phyloP scores from a whole-genome alignment of 805 yeast species.

The Candida namnaoensis region DNA sequence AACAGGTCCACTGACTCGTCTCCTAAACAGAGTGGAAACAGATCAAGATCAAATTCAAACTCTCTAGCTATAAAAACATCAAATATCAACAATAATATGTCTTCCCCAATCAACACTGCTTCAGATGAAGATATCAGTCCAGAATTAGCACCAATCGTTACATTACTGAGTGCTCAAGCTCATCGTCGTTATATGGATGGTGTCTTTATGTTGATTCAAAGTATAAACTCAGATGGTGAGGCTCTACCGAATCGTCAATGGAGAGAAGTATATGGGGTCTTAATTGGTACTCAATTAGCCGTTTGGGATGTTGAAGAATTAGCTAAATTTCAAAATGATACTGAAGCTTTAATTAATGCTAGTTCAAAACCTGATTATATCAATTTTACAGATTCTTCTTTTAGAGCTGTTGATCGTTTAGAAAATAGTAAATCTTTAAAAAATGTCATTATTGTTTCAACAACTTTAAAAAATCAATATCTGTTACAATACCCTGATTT shows the following conservation, averaged over 20 bases:
- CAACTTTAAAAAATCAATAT: slow-evolving; percentile 85
- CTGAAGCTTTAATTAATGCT: slow-evolving; percentile 43
- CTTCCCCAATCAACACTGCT: neutral
- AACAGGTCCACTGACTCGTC: slow-evolving; percentile 10
- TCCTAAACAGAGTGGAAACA: slow-evolving; percentile 5
- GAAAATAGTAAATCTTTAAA: slow-evolving; percentile 60
- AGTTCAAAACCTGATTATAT: slow-evolving; percentile 76
- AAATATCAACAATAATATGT: neutral
- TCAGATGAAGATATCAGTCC: slow-evolving; percentile 18
- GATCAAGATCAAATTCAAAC: slow-evolving; percentile 12
- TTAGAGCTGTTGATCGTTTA: slow-evolving; percentile 59
- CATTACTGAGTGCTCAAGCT: slow-evolving; percentile 63
- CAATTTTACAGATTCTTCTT: slow-evolving; percentile 84
- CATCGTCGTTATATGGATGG: slow-evolving; percentile 75
- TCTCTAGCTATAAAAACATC: neutral
- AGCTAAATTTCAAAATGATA: slow-evolving; percentile 36
- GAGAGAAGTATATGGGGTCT: slow-evolving; percentile 88
- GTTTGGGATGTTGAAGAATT: slow-evolving; percentile 79
- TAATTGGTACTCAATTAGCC: slow-evolving; percentile 86
- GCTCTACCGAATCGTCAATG: slow-evolving; percentile 73
- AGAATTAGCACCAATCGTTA: slow-evolving; percentile 57
- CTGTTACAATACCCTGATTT: slow-evolving; percentile 67
- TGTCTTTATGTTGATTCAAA: slow-evolving; percentile 63
- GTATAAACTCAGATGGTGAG: slow-evolving; percentile 75
- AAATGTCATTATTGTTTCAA: slow-evolving; percentile 75